Base-by-base conservation (phyloP, 805 yeast genomes). In the Ogataea thermomethanolica region DNA sequence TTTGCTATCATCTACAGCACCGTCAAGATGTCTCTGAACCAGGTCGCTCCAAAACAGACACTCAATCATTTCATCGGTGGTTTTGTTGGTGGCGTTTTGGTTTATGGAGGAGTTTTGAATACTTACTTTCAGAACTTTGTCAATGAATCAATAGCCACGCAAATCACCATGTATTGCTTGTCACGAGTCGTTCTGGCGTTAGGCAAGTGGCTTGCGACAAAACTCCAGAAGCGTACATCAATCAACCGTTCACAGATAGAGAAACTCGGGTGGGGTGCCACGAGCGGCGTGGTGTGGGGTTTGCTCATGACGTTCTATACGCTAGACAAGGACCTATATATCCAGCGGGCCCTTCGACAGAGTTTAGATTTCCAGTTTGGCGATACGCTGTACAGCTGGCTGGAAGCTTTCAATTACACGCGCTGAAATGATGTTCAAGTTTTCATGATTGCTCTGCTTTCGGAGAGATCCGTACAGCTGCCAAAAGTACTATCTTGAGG, bases 281-380 rank as follows among this genome's bases (percentile, higher is more conserved):
- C 79, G 50, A 81, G 89, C 1, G 76, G 81, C 11, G 44, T 78
- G 7, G 69, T 78, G 7, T 84, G 95, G 95, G 91, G 81, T 0
- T 55, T 74, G 20, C 85, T 83, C 27, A 83, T 84, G 90, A 70
- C 74, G 53, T 66, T 84, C 36, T 84, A 82, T 59, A 73, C 81
- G 41, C 66, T 68, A 43, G 81, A 83, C 48, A 81, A 83, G 2
- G 71, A 71, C 27, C 71, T 73, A 48, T 53, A 50, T 28, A 66
- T 85, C 32, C 91, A 84, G 54, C 70, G 73, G 35, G 74, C 84
- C 2, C 65, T 84, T 68, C 71, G 82, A 46, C 75, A 75, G 45
- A 76, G 84, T 38, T 76, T 84, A 84, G 78, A 79, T 39, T 84
- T 78, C 56, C 75, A 84, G 25, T 84, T 84, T 51, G 80, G 81